Evolutionary conservation across 805 yeast genomes (phyloP), one percentile per base, ranked within the genome.

Genomic region (Metschnikowia koreensis): DNA sequence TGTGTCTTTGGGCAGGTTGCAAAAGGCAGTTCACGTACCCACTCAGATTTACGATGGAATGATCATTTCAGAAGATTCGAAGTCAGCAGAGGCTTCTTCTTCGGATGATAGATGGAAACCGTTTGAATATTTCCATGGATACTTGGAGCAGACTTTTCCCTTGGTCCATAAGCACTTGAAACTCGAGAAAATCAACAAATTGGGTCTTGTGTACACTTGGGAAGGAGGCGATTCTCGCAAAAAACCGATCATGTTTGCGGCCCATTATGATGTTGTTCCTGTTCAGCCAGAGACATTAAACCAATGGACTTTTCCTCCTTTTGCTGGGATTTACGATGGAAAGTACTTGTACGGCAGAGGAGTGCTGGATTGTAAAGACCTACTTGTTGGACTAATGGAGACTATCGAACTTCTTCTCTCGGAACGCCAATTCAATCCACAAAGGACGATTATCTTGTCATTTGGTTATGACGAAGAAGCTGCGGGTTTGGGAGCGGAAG

Each of bases 261-360:
- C 93, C 1, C 96, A 89, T 64, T 86, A 81, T 65, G 96, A 88
- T 61, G 89, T 85, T 5, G 96, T 89, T 26, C 96, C 96, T 1
- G 86, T 87, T 9, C 87, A 83, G 59, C 64, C 67, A 12, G 79
- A 76, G 31, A 82, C 90, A 0, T 66, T 75, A 47, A 66, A 63
- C 28, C 72, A 80, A 50, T 89, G 96, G 96, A 69, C 70, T 0
- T 74, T 81, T 62, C 84, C 83, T 10, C 96, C 96, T 2, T 86
- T 82, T 52, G 69, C 56, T 3, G 78, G 70, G 1, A 71, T 77
- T 59, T 87, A 72, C 62, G 96, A 89, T 60, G 91, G 89, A 2
- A 60, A 62, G 34, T 59, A 47, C 45, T 42, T 70, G 15, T 70
- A 62, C 51, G 76, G 76, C 9, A 63, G 76, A 47, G 76, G 76